Conservation (phyloP, 768 basidiomycete species). For the Cantharellus cinnabarinus region DNA sequence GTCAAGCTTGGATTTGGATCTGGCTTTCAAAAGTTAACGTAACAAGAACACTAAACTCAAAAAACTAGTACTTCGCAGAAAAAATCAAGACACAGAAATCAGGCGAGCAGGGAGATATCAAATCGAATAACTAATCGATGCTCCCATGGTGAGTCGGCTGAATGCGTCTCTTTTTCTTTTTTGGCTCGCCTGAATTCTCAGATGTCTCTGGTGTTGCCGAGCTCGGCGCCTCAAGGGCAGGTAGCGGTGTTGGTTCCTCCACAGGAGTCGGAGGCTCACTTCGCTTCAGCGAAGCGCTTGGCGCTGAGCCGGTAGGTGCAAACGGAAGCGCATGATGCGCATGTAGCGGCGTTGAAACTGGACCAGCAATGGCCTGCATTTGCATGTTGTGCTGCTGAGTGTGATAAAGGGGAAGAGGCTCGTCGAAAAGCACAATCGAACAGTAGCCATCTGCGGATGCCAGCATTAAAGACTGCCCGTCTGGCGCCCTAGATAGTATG, state of each 20-base stretch:
- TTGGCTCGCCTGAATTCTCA: conserved; percentile 26
- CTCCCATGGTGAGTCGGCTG: conserved; percentile 23
- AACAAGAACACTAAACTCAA: background rate
- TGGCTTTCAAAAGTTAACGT: too few species aligned
- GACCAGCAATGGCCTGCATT: conserved; percentile 76
- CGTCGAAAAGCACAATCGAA: conserved; percentile 86
- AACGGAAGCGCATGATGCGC: conserved; percentile 16
- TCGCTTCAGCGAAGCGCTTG: conserved; percentile 16
- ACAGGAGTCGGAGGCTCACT: conserved; percentile 16
- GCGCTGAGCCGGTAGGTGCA: conserved; percentile 21
- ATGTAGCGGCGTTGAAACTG: conserved; percentile 14
- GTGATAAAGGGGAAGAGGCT: conserved; percentile 70
- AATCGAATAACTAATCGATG: background rate
- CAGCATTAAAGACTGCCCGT: conserved; percentile 81
- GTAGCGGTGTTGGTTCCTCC: conserved; percentile 11
- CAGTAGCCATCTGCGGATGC: conserved; percentile 95
- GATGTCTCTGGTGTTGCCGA: background rate
- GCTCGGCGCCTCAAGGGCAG: conserved; percentile 7
- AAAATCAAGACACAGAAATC: background rate
- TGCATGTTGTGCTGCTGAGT: conserved; percentile 85
- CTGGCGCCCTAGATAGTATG: conserved; percentile 60
- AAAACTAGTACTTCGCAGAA: background rate
- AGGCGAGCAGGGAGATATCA: background rate
- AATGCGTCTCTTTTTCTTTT: conserved; percentile 74
- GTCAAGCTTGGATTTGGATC: too few species aligned